A percentile compares a stretch with the other conserved stretches of the same genome.
These are phyloP conservation scores for Dioscorea alata DNA, from an alignment of 106 monocot species.

Conservation along the genomic window DNA sequence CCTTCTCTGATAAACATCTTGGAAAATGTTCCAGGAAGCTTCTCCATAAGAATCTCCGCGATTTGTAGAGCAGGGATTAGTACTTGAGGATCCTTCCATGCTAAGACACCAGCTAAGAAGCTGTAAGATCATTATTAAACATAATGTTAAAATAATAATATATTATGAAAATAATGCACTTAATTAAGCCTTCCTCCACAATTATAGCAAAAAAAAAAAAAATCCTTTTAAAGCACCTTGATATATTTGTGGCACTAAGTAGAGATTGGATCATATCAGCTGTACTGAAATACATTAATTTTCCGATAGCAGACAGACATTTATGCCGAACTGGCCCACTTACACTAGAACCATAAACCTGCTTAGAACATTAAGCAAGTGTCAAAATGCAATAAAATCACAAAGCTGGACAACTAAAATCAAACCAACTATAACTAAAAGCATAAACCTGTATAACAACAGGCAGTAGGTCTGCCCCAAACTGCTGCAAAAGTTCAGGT, in stretches of 20 bases:
- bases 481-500: conserved; percentile 90
- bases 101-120: conserved; percentile 93
- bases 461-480: conserved; percentile 89
- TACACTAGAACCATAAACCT: conserved; percentile 96
- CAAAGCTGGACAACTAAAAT: neutral
- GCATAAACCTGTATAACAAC: conserved; percentile 75
- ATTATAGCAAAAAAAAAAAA: too few relatives aligned
- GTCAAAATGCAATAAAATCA: neutral
- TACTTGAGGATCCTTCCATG: conserved; percentile 98
- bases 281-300: conserved; percentile 90
- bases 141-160: neutral
- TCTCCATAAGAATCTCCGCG: conserved; percentile 90
- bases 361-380: conserved; percentile 2
- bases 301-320: conserved; percentile 84
- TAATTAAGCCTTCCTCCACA: neutral
- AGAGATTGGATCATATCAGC: conserved; percentile 86
- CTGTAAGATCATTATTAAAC: conserved; percentile 23
- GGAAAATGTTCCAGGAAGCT: conserved; percentile 85
- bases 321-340: conserved; percentile 87
- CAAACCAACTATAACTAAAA: neutral
- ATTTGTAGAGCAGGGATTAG: conserved; percentile 93
- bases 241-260: conserved; percentile 69
- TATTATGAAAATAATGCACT: neutral
- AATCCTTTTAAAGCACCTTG: conserved; percentile 40
- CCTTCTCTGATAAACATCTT: conserved; percentile 98